These are phyloP conservation scores for Alternaria burnsii DNA, from an alignment of 2,329 filamentous ascomycete species.

Conservation along the genomic window DNA sequence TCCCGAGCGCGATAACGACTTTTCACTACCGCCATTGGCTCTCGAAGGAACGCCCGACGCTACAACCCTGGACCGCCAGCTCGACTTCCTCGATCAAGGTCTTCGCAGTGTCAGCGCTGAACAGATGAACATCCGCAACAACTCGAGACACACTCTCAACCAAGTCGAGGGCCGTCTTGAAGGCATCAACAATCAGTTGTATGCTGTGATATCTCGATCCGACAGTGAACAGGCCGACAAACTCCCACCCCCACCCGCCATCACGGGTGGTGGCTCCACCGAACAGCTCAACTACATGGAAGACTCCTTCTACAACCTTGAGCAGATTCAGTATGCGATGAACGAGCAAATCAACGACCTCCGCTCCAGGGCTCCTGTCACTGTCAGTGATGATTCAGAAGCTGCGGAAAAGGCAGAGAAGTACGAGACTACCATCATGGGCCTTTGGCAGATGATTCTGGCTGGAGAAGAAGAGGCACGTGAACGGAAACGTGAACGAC, in stretches of 20 bases:
- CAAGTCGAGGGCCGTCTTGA: slow-evolving; percentile 53
- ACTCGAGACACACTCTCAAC: slow-evolving; percentile 38
- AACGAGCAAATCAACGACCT: slow-evolving; percentile 42
- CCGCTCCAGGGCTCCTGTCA: slow-evolving; percentile 25
- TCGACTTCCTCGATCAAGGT: slow-evolving; percentile 75
- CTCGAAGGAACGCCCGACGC: slow-evolving; percentile 29
- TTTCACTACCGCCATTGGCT: slow-evolving; percentile 39
- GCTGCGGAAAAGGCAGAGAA: slow-evolving; percentile 41
- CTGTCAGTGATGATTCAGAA: slow-evolving; percentile 29
- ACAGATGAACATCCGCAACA: slow-evolving; percentile 52
- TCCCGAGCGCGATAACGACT: slow-evolving; percentile 55
- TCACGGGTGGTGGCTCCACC: slow-evolving; percentile 66
- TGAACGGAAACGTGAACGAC: slow-evolving; percentile 48
- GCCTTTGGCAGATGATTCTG: slow-evolving; percentile 63
- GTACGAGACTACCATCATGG: slow-evolving; percentile 62
- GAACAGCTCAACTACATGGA: slow-evolving; percentile 75
- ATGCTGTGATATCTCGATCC: slow-evolving; percentile 54
- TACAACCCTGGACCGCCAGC: slow-evolving; percentile 60
- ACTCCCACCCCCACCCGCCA: slow-evolving; percentile 66
- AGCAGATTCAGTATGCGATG: slow-evolving; percentile 45
- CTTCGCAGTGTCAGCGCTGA: slow-evolving; percentile 68
- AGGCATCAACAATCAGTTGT: slow-evolving; percentile 70
- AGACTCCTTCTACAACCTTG: slow-evolving; percentile 61
- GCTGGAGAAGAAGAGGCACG: slow-evolving; percentile 54
- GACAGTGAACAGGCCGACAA: slow-evolving; percentile 62